Evolutionary conservation across 345 rosid genomes (phyloP).

Genomic region (Eucalyptus marginata): DNA sequence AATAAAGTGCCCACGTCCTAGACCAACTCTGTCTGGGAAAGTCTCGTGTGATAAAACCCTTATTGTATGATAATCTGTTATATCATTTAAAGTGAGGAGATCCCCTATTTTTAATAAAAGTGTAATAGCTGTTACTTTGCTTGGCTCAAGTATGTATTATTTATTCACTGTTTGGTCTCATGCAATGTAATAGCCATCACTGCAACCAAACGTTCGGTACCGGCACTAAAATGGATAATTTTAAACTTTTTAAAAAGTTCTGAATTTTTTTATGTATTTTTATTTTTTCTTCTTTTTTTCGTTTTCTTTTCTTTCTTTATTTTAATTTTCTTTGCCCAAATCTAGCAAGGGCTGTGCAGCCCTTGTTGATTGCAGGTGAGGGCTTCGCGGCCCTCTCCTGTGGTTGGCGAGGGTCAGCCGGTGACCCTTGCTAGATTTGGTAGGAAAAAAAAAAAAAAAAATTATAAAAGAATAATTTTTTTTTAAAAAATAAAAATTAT

Average conservation of each 20-base stretch:
- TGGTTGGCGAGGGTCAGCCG: background rate
- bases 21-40: background rate
- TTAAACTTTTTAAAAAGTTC: no score
- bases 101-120: background rate
- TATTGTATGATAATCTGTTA: background rate
- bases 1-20: background rate
- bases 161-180: background rate
- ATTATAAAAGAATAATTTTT: no score
- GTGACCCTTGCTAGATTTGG: no score
- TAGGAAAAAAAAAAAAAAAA: no score
- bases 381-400: background rate
- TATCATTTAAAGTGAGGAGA: background rate
- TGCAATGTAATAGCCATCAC: background rate
- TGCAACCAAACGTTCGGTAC: background rate
- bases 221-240: rapidly evolving
- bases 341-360: background rate
- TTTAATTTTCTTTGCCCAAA: rapidly evolving
- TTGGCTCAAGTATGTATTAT: background rate
- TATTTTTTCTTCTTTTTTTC: rapidly evolving
- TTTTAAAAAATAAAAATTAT: no score
- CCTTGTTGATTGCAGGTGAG: rapidly evolving
- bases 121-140: background rate
- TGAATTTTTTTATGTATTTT: no score
- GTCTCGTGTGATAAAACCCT: background rate
- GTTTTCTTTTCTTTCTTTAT: no score